Evolutionary conservation across 768 basidiomycete species (phyloP), one percentile per base, ranked within the genome.

Genomic region (Leccinum longicurvipes): DNA sequence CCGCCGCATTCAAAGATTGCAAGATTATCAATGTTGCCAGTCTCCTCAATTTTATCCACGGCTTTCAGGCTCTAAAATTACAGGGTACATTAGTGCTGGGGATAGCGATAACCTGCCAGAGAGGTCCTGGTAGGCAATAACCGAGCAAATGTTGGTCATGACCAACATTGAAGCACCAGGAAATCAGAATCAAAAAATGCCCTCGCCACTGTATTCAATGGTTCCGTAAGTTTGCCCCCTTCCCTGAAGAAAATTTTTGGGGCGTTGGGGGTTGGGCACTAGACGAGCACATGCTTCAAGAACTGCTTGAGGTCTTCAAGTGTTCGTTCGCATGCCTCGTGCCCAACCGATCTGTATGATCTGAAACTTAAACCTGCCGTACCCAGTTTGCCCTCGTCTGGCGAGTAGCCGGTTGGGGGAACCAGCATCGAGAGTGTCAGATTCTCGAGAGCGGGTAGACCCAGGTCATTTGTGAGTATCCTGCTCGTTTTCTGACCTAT

Each of bases 291-390:
- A 58, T 76, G 81, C 67, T 80, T 81, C 55, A 96, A 75, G 83
- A 91, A 95, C 14, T 65, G 72, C 62, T 79, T 82, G 63, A 95
- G 68, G 64, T 94, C 87, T 32, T 79, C 75, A 41, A 93, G 74
- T 64, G 93, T 91, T 70, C 82, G 65, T 47, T 76, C 75, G 54
- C 76, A 79, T 15, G 86, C 81, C 39, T 81, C 79, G 63, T 97
- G 94, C 7, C 77, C 81, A 61, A 91, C 72, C 11, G 83, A 84
- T 3, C 76, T 72, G 68, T 94, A 95, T 11, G 79, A 66, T 56
- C 84, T 81, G 74, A 85, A 92, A 45, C 78, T 76, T 27, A 93
- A 63, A 11, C 91, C 93, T 15, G 72, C 53, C 4, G 42, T 23
- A 2, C 68, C 68, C 34, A 66, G 32, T 44, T 60, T 68, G 4